These are phyloP conservation scores for Trametes maxima DNA, from an alignment of 768 basidiomycete genomes.

Conservation along the genomic window DNA sequence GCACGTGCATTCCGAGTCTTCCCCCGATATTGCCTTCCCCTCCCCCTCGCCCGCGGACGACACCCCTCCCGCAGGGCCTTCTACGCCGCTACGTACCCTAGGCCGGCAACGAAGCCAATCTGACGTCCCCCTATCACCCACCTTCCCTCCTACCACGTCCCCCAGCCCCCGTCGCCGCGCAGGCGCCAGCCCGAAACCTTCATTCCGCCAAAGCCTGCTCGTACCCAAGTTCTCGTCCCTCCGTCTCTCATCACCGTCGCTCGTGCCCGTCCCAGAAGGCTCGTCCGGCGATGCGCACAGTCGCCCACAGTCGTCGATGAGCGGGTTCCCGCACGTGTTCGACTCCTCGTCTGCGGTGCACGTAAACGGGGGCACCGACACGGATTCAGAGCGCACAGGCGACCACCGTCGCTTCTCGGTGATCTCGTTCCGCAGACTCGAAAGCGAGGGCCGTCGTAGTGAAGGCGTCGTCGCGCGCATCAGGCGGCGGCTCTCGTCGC, in stretches of 20 bases:
- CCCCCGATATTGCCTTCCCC: neutral
- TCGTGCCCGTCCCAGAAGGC: slow-evolving; percentile 13
- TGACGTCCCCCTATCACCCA: neutral
- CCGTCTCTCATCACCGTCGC: slow-evolving; percentile 14
- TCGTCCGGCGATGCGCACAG: neutral
- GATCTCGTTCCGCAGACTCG: slow-evolving; percentile 8
- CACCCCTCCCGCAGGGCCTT: neutral
- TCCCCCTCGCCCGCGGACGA: neutral
- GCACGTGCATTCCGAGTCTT: neutral
- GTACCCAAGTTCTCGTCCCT: slow-evolving; percentile 10
- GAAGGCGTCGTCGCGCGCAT: slow-evolving; percentile 14
- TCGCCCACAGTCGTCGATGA: slow-evolving; percentile 15
- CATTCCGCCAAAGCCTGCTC: slow-evolving; percentile 9
- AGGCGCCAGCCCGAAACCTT: neutral
- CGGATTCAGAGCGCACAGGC: neutral
- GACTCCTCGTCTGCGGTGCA: neutral
- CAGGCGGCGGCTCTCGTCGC: slow-evolving; percentile 7
- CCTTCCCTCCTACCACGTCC: neutral
- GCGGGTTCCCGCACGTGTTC: neutral
- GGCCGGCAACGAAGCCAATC: slow-evolving; percentile 6
- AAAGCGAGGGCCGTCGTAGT: neutral
- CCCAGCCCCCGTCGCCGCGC: neutral
- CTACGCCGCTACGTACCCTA: neutral
- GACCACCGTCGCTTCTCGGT: slow-evolving; percentile 6
- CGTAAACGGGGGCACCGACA: neutral